Percentiles rank a stretch among this genome's conserved stretches.
phyloP scores from a whole-genome alignment of 2,329 filamentous ascomycete genomes.

The Penicillium decumbens region DNA sequence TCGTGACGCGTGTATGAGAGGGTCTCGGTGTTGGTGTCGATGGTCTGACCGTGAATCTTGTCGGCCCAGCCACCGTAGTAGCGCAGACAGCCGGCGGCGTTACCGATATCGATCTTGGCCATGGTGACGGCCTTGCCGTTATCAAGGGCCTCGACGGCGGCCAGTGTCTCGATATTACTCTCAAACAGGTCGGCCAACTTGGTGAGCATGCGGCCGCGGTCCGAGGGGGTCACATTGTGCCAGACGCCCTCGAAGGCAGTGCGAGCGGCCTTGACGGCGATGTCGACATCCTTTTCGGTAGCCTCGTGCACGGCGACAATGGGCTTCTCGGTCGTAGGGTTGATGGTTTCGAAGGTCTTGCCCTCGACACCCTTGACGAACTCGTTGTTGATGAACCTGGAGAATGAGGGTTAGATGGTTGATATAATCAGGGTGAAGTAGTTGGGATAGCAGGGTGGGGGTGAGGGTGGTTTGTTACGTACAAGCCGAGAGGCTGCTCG shows the following conservation, averaged over 20 bases:
- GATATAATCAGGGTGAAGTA: too few species aligned
- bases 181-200: constrained; percentile 79
- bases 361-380: constrained; percentile 79
- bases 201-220: constrained; percentile 64
- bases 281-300: constrained; percentile 70
- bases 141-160: constrained; percentile 75
- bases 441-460: constrained; percentile 50
- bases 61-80: constrained; percentile 94
- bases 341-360: constrained; percentile 88
- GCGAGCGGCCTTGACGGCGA: constrained; percentile 79
- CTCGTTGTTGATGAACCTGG: constrained; percentile 43
- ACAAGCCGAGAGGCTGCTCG: constrained; percentile 42
- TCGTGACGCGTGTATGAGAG: constrained; percentile 82
- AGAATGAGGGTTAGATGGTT: constrained; percentile 25
- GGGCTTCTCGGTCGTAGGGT: constrained; percentile 77
- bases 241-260: constrained; percentile 76
- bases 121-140: constrained; percentile 44
- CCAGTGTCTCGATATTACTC: constrained; percentile 70
- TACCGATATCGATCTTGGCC: constrained; percentile 65
- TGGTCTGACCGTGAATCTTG: constrained; percentile 85
- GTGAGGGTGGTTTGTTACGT: constrained; percentile 51
- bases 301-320: constrained; percentile 80
- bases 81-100: constrained; percentile 66
- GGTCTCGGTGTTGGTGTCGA: constrained; percentile 71
- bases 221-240: constrained; percentile 62